Evolutionary conservation across 352 stramenopile species (phyloP), one percentile per base, ranked within the genome.

Genomic region (Aphanomyces cochlioides): DNA sequence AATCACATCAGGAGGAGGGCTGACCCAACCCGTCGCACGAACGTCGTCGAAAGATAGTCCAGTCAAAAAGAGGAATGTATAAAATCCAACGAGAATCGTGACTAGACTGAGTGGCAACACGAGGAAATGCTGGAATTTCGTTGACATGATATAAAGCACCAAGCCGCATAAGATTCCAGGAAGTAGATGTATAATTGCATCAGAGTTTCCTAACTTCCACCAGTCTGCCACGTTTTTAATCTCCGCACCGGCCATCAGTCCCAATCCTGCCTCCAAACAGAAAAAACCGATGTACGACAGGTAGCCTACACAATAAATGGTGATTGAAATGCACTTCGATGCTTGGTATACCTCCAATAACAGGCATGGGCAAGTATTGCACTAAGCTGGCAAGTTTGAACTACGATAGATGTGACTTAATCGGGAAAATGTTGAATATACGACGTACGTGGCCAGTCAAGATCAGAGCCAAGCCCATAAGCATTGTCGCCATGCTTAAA

Each of bases 281-380:
- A 99, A 99, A 68, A 97, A 98, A 0, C 97, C 97, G 48, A 98
- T 97, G 70, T 94, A 98, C 21, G 95, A 96, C 47, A 99, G 81
- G 81, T 99, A 99, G 6, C 97, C 96, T 50, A 37, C 6, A 65
- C 28, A 56, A n/a, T 21, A 17, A 67, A 60, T 60, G n/a, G 34
- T 12, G 15, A 47, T 21, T 28, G 28, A 28, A 28, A 28, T 28
- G 28, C 36, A 45, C 3, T 66, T 70, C 36, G 63, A 56, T 12
- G 53, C 34, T 12, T 15, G 19, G 56, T 2, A 37, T 54, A 72
- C 66, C 66, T 56, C 91, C 96, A 34, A 99, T 89, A 7, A 99
- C 97, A 40, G 89, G 93, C 37, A 96, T 97, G 3, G 97, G 96
- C 12, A 99, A 80, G 66, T 98, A 93, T 75, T 98, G 95, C 8